phyloP scores from a whole-genome alignment of 768 basidiomycete species.

The Rhodotorula diobovata region DNA sequence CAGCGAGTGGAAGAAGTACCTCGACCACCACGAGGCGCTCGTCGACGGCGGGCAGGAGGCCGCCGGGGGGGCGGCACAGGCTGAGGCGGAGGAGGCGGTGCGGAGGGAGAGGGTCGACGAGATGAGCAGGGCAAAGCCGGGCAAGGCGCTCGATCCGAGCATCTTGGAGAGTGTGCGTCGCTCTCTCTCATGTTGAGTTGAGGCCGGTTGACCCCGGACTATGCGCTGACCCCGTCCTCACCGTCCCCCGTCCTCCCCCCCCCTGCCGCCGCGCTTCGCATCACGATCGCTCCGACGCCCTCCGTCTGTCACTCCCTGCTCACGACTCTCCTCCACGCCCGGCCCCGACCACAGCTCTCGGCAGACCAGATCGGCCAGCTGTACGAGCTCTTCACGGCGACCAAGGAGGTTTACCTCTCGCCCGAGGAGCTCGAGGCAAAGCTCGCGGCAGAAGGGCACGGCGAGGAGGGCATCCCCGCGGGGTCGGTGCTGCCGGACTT shows the following conservation, averaged over 20 bases:
- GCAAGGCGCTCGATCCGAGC: slow-evolving; percentile 46
- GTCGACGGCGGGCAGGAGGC: too few relatives aligned
- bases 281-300: not conserved
- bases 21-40: slow-evolving; percentile 59
- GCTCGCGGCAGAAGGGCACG: slow-evolving; percentile 8
- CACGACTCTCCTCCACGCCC: not conserved
- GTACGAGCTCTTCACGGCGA: slow-evolving; percentile 88
- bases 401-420: slow-evolving; percentile 55
- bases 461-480: slow-evolving; percentile 17
- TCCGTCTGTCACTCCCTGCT: not conserved
- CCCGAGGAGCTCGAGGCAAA: slow-evolving; percentile 19
- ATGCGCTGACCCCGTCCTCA: not conserved
- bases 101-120: not conserved
- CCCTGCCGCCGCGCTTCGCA: not conserved
- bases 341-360: slow-evolving; percentile 61
- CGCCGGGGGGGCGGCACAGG: not conserved
- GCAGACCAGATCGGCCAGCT: slow-evolving; percentile 85
- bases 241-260: not conserved
- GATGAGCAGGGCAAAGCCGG: slow-evolving; percentile 33
- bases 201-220: not conserved
- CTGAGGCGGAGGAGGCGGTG: not conserved
- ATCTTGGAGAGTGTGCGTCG: slow-evolving; percentile 42
- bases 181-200: too few relatives aligned
- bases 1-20: slow-evolving; percentile 89
- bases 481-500: slow-evolving; percentile 27